Evolutionary conservation across 768 basidiomycete genomes (phyloP).

Genomic region (Psilocybe azurescens): DNA sequence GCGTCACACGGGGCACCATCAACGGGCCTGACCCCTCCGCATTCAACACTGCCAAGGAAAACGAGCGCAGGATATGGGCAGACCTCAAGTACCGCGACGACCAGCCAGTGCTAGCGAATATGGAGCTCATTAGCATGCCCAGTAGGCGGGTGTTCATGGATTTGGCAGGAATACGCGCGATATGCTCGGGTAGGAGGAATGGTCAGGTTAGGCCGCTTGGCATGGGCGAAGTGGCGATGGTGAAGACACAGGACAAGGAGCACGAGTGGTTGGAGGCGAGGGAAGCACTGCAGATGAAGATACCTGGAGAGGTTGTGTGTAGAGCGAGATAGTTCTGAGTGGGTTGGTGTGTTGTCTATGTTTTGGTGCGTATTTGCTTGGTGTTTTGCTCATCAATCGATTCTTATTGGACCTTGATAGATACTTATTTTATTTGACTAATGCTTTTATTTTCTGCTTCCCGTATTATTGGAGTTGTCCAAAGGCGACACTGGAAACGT

Average conservation of each 20-base stretch:
- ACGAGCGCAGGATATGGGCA: conserved; percentile 88
- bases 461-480: not conserved
- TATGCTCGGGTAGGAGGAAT: conserved; percentile 82
- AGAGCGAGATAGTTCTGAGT: conserved; percentile 54
- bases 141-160: conserved; percentile 83
- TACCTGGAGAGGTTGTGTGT: conserved; percentile 89
- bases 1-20: conserved; percentile 79
- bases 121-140: conserved; percentile 86
- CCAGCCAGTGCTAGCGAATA: conserved; percentile 77
- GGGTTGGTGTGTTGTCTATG: not conserved
- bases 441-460: not conserved
- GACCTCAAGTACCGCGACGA: conserved; percentile 94
- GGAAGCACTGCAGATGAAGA: conserved; percentile 81
- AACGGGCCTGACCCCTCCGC: conserved; percentile 63
- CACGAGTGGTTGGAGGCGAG: conserved; percentile 91
- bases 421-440: not conserved
- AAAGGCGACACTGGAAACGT: not conserved
- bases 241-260: conserved; percentile 72
- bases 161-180: conserved; percentile 68
- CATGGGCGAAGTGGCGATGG: conserved; percentile 92
- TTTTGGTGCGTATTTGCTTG: not conserved
- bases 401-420: not conserved
- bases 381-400: not conserved
- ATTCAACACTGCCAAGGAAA: conserved; percentile 63
- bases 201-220: conserved; percentile 83